Base-by-base conservation (phyloP, 2,329 filamentous ascomycete species). In the Diaporthe aspalathi region DNA sequence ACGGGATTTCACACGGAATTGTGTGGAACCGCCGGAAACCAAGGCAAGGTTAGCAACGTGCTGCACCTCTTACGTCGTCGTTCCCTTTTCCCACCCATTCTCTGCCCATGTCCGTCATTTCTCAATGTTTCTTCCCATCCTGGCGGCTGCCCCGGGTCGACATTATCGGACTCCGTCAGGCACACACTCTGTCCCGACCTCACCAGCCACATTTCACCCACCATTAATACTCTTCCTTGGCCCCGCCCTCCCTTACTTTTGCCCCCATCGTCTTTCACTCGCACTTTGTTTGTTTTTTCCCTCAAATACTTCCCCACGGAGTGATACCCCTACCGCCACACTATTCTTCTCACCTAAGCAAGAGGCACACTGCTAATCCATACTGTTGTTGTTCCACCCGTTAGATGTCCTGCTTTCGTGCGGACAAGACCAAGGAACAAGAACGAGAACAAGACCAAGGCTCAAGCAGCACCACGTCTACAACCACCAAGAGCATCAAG, bases 1-100 rank as follows among this genome's bases (percentile, higher is more conserved):
- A 11, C 35, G n/a, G 16, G n/a, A 35, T 27, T 35, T 27, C 24
- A 49, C 67, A 50, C n/a, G 47, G 52, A 57, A 47, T 27, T 49
- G 45, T 35, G 67, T 60, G 67, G 67, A 60, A 60, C 67, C 22
- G 22, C 57, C 60, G 68, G 60, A 66, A 57, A 67, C 50, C 68
- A 70, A 70, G 68, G 60, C 49, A 56, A 68, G 67, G 52, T 60
- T 60, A 50, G 60, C 29, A 35, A 22, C 38, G 11, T 63, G 60
- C 60, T 63, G 60, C 60, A 65, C 29, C 60, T 65, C 60, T 65
- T 65, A 65, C 60, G 60, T 65, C 60, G 60, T 50, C 50, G 11
- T 38, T 38, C 9, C 11, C 9, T 38, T 38, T 38, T 12, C 12
- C 9, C 35, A 5, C 8, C 35, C 35, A 2, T 38, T 11, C 9